phyloP scores from a whole-genome alignment of 2,329 filamentous ascomycete genomes.

The Gaeumannomyces tritici region DNA sequence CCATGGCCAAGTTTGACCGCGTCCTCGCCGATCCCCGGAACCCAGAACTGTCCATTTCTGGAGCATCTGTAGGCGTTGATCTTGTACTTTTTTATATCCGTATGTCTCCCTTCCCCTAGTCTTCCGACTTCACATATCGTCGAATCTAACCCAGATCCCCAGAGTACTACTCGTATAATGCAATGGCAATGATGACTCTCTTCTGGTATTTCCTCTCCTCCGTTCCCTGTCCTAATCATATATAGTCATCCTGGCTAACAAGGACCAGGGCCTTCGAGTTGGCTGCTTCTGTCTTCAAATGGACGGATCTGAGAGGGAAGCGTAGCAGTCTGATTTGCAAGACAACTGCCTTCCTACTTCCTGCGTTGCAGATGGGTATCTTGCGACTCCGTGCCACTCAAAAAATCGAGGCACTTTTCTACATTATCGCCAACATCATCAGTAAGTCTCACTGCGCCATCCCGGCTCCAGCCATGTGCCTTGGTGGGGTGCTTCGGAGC shows the following conservation, averaged over 20 bases:
- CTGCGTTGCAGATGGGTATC: slow-evolving; percentile 22
- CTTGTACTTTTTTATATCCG: slow-evolving; percentile 37
- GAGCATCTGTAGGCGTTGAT: slow-evolving; percentile 29
- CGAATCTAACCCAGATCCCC: slow-evolving; percentile 16
- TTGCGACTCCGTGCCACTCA: slow-evolving; percentile 19
- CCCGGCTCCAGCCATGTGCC: too few relatives aligned
- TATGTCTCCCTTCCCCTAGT: slow-evolving; percentile 15
- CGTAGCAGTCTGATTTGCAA: slow-evolving; percentile 21
- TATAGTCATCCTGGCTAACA: not conserved
- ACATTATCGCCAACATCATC: slow-evolving; percentile 25
- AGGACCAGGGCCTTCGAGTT: slow-evolving; percentile 24
- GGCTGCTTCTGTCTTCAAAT: slow-evolving; percentile 21
- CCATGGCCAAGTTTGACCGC: slow-evolving; percentile 26
- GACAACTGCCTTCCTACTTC: slow-evolving; percentile 23
- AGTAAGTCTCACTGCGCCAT: slow-evolving; percentile 19
- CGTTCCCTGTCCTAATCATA: not conserved
- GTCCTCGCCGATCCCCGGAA: slow-evolving; percentile 21
- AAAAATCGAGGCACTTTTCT: slow-evolving; percentile 16
- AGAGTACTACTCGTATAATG: slow-evolving; percentile 42
- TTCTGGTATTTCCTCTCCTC: slow-evolving; percentile 28
- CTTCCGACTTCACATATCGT: too few relatives aligned
- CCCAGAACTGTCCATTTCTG: slow-evolving; percentile 31
- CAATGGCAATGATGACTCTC: slow-evolving; percentile 33
- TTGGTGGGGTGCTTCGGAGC: not conserved
- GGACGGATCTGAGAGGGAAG: slow-evolving; percentile 13